Evolutionary conservation across 2,329 filamentous ascomycete genomes (phyloP).

Genomic region (Cladosporium velox): DNA sequence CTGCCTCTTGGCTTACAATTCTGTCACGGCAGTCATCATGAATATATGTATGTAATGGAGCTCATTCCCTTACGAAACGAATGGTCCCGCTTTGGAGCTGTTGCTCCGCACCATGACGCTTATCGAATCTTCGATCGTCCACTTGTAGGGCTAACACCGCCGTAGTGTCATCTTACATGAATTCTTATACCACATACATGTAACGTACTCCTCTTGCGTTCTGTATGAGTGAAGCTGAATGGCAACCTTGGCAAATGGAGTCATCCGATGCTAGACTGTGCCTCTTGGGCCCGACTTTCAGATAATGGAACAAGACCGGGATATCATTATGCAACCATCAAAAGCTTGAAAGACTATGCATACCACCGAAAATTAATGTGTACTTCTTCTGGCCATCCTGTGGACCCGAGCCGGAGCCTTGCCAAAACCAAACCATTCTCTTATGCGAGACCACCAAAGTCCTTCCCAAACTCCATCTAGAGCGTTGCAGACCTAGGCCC

Average conservation of each 20-base stretch:
- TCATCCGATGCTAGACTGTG: not conserved
- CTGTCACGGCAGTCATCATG: not conserved
- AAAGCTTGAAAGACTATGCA: not conserved
- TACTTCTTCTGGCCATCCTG: not conserved
- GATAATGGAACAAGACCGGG: not conserved
- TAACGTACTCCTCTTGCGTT: not conserved
- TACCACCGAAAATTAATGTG: not conserved
- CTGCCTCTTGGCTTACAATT: not conserved
- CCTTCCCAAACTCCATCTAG: not conserved
- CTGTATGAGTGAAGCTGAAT: not conserved
- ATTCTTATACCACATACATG: not conserved
- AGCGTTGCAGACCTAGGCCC: not conserved
- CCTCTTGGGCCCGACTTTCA: not conserved
- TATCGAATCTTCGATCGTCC: conserved; percentile 29
- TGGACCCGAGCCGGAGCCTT: not conserved
- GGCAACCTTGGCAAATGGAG: not conserved
- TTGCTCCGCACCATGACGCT: conserved; percentile 32
- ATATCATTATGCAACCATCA: not conserved
- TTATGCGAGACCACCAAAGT: not conserved
- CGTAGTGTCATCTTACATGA: not conserved
- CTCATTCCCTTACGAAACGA: conserved; percentile 18
- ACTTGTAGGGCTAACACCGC: not conserved
- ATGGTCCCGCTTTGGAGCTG: conserved; percentile 8
- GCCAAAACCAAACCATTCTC: not conserved
- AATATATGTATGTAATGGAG: conserved; percentile 11